A percentile compares a stretch with the other conserved stretches of the same genome.
These are phyloP conservation scores for Penicillium angulare DNA, from an alignment of 495 filamentous ascomycete species.

Conservation along the genomic window DNA sequence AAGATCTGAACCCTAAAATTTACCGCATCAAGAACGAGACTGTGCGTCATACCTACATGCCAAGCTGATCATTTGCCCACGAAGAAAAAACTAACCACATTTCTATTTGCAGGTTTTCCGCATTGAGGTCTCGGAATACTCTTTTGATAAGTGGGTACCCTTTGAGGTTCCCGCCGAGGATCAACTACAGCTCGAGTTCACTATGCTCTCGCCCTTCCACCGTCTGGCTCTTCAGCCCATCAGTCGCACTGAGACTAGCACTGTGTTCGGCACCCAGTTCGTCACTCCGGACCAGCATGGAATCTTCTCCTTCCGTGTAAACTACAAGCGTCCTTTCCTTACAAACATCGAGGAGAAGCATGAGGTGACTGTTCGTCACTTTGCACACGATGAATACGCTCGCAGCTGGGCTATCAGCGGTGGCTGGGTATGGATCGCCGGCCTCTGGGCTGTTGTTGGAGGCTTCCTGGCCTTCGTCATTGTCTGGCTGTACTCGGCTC, in stretches of 20 bases:
- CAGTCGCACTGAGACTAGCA: conserved; percentile 59
- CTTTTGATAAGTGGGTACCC: conserved; percentile 64
- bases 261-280: conserved; percentile 74
- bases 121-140: conserved; percentile 86
- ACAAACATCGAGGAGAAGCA: conserved; percentile 91
- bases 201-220: conserved; percentile 98
- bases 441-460: conserved; percentile 75
- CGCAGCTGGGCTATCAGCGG: conserved; percentile 85
- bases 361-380: conserved; percentile 90
- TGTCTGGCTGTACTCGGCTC: conserved; percentile 86
- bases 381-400: conserved; percentile 95
- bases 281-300: conserved; percentile 92
- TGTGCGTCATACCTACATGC: conserved; percentile 53
- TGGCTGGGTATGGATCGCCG: conserved; percentile 94
- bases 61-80: neutral
- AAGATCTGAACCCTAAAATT: conserved; percentile 74
- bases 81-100: conserved; percentile 27
- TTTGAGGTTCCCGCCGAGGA: conserved; percentile 69
- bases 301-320: conserved; percentile 94
- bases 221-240: conserved; percentile 71
- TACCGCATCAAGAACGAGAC: conserved; percentile 98
- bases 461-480: conserved; percentile 85
- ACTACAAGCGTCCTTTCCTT: conserved; percentile 93
- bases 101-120: conserved; percentile 63
- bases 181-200: conserved; percentile 88